A percentile compares a stretch with the other conserved stretches of the same genome.
These are phyloP conservation scores for Colletotrichum spaethianum DNA, from an alignment of 2,329 filamentous ascomycete species.

Conservation along the genomic window DNA sequence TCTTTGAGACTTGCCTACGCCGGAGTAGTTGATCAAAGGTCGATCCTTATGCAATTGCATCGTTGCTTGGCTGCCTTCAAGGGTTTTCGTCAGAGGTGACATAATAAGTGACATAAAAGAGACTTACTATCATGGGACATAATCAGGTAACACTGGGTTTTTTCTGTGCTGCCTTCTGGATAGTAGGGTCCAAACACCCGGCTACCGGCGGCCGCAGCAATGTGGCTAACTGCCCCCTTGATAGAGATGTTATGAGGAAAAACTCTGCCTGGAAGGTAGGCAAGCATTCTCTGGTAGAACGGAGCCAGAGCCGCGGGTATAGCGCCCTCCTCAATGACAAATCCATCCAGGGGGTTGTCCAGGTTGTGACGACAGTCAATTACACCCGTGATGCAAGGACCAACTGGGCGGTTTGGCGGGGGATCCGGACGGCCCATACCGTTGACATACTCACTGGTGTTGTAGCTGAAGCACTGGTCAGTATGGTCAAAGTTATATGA, in stretches of 20 bases:
- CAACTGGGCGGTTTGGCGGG: constrained; percentile 65
- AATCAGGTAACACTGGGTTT: constrained; percentile 74
- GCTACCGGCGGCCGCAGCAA: constrained; percentile 64
- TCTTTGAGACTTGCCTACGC: constrained; percentile 69
- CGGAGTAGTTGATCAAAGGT: constrained; percentile 71
- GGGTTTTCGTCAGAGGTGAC: neutral
- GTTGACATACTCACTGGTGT: constrained; percentile 70
- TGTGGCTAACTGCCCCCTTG: constrained; percentile 58
- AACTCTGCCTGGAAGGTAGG: constrained; percentile 64
- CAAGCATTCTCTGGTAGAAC: constrained; percentile 71
- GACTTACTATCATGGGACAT: constrained; percentile 74
- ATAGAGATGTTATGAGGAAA: constrained; percentile 55
- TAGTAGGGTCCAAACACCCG: constrained; percentile 71
- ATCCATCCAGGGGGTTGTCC: constrained; percentile 71
- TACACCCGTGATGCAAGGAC: constrained; percentile 74
- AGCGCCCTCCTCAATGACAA: constrained; percentile 75
- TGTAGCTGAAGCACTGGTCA: constrained; percentile 62
- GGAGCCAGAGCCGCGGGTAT: constrained; percentile 70
- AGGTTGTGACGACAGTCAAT: constrained; percentile 70
- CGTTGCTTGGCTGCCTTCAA: constrained; percentile 67
- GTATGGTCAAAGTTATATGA: too few species aligned
- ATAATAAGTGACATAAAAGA: neutral
- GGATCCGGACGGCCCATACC: constrained; percentile 66
- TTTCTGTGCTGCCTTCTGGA: constrained; percentile 67
- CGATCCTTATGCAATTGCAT: constrained; percentile 72